Conservation (phyloP, 169 alveolate genomes). For the Plasmodium gallinaceum region DNA sequence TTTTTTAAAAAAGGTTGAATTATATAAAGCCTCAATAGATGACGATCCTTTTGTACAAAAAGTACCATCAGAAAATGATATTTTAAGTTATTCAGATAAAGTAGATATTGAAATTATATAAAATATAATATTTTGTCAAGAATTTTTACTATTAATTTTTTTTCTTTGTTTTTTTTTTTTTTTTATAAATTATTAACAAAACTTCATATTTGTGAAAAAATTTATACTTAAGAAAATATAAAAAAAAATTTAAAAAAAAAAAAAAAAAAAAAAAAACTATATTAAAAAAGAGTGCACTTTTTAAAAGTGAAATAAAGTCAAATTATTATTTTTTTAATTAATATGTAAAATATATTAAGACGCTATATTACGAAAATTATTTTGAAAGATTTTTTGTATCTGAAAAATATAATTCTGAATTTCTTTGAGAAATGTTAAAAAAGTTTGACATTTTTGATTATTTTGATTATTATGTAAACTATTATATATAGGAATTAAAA, state of each 20-base stretch:
- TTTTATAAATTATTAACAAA: not conserved
- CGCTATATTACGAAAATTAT: conserved; percentile 4
- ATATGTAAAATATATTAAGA: too few relatives aligned
- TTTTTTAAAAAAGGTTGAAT: conserved; percentile 64
- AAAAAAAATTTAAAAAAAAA: not conserved
- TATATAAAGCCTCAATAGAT: conserved; percentile 71
- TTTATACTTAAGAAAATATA: not conserved
- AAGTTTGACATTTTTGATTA: conserved; percentile 4
- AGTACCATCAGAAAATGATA: conserved; percentile 66
- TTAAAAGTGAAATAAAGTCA: too few relatives aligned
- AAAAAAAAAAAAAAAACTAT: too few relatives aligned
- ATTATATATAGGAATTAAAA: conserved; percentile 31
- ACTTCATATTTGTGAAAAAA: not conserved
- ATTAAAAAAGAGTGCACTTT: too few relatives aligned
- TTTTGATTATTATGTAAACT: conserved; percentile 3
- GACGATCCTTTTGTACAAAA: conserved; percentile 80
- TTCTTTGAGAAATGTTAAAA: conserved; percentile 18
- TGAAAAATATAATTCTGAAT: conserved; percentile 21
- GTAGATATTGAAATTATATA: conserved; percentile 38
- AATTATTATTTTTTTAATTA: too few relatives aligned
- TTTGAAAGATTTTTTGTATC: conserved; percentile 11
- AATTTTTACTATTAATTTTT: conserved; percentile 1
- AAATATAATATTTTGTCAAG: not conserved
- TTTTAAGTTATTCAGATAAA: conserved; percentile 24
- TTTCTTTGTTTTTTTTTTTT: not conserved